Evolutionary conservation across 768 basidiomycete species (phyloP).

Genomic region (Suillus bovinus): DNA sequence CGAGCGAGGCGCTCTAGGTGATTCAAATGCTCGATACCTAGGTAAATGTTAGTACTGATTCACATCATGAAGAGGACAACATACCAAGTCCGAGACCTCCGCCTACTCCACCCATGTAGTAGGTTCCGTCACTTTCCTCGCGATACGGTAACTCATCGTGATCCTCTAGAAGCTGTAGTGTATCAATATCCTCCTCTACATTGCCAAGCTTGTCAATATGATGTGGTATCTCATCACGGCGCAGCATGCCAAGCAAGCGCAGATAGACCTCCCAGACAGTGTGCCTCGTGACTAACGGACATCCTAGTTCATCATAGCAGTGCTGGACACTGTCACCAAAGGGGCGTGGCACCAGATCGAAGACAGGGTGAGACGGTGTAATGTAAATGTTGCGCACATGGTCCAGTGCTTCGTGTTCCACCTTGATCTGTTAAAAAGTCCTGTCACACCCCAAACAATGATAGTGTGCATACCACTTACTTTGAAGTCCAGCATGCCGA

Average conservation of each 20-base stretch:
- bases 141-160: not conserved
- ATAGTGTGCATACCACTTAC: conserved; percentile 17
- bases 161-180: not conserved
- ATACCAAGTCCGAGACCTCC: not conserved
- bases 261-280: conserved; percentile 22
- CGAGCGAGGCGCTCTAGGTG: too few species aligned
- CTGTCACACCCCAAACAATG: not conserved
- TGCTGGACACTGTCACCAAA: conserved; percentile 22
- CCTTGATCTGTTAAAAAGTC: not conserved
- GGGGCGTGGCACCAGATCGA: conserved; percentile 11
- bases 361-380: conserved; percentile 27
- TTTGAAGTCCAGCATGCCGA: conserved; percentile 34
- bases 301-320: conserved; percentile 22
- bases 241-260: not conserved
- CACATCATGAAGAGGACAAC: too few species aligned
- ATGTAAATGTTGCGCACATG: conserved; percentile 30
- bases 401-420: not conserved
- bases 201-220: not conserved
- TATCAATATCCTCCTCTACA: not conserved
- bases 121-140: not conserved
- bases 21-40: too few species aligned
- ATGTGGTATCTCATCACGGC: too few species aligned
- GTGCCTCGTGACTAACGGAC: conserved; percentile 19
- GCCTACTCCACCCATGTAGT: conserved; percentile 4
- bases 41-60: too few species aligned